Evolutionary conservation across 1,139 yeast genomes (phyloP), one percentile per base, ranked within the genome.

Genomic region (Blastobotrys apis): DNA sequence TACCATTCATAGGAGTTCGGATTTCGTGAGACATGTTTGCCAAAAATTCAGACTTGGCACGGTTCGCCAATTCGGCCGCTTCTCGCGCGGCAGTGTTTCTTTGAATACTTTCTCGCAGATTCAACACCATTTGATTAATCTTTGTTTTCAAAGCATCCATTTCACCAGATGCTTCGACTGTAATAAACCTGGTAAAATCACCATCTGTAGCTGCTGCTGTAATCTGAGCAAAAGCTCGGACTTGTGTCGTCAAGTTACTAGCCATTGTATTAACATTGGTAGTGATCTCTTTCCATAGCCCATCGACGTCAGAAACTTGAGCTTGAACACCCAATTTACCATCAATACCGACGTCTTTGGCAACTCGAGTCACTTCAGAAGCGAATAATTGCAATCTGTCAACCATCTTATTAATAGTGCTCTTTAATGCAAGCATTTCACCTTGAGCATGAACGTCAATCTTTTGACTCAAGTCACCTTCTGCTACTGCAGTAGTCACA

Each of bases 261-360:
- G 95, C 95, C 95, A 86, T 86, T 23, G 94, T 85, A 62, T 86
- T 86, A 54, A 86, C 95, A 65, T 86, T 86, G n/a, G 94, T 84
- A 27, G 94, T 86, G 59, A 86, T 86, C 60, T 85, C 94, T 59
- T 84, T 85, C 95, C 95, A 86, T 49, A 85, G 69, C 4, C 95
- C 95, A 65, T 85, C 94, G 26, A 86, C 94, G 67, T 86, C 95
- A 47, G 82, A 78, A 26, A 86, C 95, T 63, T 86, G 94, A 9
- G 95, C 95, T 60, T 85, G 94, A 43, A 85, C 92, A 58, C 95
- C 95, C 45, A 86, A 75, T 63, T 85, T 86, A 68, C 95, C 95
- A 61, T 86, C 92, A 44, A 85, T 84, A 70, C 95, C 95, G 53
- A 86, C 95, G 71, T 86, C 95, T 55, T 87, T 80, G 4, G 95